Conservation (phyloP, 768 basidiomycete genomes). For the Scleroderma citrinum region DNA sequence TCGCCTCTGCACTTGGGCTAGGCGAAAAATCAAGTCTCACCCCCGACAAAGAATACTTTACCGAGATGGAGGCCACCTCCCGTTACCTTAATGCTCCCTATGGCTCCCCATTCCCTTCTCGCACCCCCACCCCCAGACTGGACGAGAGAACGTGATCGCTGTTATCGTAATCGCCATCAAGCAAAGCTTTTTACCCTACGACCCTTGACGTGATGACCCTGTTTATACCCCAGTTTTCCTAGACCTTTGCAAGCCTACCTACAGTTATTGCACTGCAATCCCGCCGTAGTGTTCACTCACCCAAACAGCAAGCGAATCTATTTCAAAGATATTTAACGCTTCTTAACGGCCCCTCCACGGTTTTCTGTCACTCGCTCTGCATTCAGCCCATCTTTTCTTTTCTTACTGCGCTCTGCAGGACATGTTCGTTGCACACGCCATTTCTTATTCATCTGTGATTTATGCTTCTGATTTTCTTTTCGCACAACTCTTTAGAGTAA, state of each 20-base stretch:
- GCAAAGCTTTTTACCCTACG: slow-evolving; percentile 22
- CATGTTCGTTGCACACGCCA: slow-evolving; percentile 1
- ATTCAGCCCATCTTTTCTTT: background rate
- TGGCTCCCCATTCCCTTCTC: slow-evolving; percentile 45
- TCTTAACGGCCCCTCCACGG: slow-evolving; percentile 21
- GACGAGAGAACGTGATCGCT: slow-evolving; percentile 27
- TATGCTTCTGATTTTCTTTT: slow-evolving; percentile 11
- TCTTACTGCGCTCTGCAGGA: background rate
- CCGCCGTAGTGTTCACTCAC: slow-evolving; percentile 15
- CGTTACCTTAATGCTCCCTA: slow-evolving; percentile 46
- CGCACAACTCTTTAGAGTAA: slow-evolving; percentile 4
- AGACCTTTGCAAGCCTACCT: slow-evolving; percentile 28
- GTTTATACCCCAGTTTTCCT: slow-evolving; percentile 29
- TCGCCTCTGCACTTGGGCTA: slow-evolving; percentile 46
- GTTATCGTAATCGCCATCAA: slow-evolving; percentile 9
- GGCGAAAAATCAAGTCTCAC: slow-evolving; percentile 22
- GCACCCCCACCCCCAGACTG: slow-evolving; percentile 39
- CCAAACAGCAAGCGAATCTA: slow-evolving; percentile 26
- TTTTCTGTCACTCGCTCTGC: slow-evolving; percentile 3
- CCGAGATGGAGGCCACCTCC: slow-evolving; percentile 36
- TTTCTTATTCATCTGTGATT: slow-evolving; percentile 5
- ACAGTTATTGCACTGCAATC: slow-evolving; percentile 29
- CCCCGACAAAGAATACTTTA: slow-evolving; percentile 31
- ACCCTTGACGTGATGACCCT: slow-evolving; percentile 29
- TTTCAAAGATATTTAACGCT: slow-evolving; percentile 31